Evolutionary conservation across 805 yeast genomes (phyloP).

Genomic region (Lipomyces starkeyi): DNA sequence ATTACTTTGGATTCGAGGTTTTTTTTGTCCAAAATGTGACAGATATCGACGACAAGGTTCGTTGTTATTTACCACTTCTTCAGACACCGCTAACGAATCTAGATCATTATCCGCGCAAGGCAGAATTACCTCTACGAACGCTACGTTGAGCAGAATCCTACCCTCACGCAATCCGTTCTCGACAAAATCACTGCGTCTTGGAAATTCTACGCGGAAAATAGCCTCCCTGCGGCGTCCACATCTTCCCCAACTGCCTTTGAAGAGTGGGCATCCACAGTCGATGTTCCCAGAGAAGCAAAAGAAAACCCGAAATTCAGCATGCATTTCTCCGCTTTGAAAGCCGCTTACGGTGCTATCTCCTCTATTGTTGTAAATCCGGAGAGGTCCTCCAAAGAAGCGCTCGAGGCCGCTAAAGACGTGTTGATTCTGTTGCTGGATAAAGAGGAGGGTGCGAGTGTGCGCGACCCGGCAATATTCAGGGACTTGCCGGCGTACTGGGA

Average conservation of each 20-base stretch:
- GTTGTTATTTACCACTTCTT: not conserved
- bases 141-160: constrained; percentile 50
- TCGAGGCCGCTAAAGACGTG: constrained; percentile 70
- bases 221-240: constrained; percentile 51
- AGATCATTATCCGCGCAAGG: constrained; percentile 89
- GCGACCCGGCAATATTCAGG: constrained; percentile 83
- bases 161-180: constrained; percentile 48
- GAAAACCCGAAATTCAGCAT: constrained; percentile 85
- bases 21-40: constrained; percentile 94
- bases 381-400: constrained; percentile 46
- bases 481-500: constrained; percentile 91
- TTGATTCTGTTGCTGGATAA: constrained; percentile 74
- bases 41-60: constrained; percentile 89
- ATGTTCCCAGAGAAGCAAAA: constrained; percentile 57
- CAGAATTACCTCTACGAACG: constrained; percentile 80
- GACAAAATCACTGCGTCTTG: constrained; percentile 54
- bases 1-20: constrained; percentile 89
- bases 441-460: constrained; percentile 73
- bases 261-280: constrained; percentile 58
- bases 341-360: constrained; percentile 57
- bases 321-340: constrained; percentile 68
- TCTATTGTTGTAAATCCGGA: constrained; percentile 38
- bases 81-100: not conserved
- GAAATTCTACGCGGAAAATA: constrained; percentile 56
- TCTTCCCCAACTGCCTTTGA: constrained; percentile 47